These are phyloP conservation scores for Botrytis byssoidea DNA, from an alignment of 2,329 filamentous ascomycete species.

Conservation along the genomic window DNA sequence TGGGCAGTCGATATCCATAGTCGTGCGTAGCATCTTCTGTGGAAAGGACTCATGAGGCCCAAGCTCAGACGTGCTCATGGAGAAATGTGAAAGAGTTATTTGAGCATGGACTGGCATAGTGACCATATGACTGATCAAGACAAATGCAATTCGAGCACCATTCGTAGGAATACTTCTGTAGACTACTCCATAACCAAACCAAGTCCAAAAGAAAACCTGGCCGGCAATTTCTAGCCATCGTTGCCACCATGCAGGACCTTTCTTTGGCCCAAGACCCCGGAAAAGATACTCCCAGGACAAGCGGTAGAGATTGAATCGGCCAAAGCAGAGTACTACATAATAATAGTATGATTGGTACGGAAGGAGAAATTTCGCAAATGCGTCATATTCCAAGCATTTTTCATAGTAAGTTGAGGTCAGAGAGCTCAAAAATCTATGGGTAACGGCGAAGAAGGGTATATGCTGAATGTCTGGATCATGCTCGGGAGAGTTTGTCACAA, in stretches of 20 bases:
- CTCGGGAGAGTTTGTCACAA: constrained; percentile 91
- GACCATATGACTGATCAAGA: constrained; percentile 77
- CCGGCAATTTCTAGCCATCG: constrained; percentile 75
- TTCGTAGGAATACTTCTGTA: constrained; percentile 70
- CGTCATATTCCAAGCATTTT: constrained; percentile 74
- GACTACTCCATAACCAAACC: constrained; percentile 81
- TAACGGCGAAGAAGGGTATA: constrained; percentile 84
- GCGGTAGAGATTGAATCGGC: constrained; percentile 82
- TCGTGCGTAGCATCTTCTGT: constrained; percentile 87
- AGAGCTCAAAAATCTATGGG: constrained; percentile 72
- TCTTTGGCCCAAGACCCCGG: constrained; percentile 65
- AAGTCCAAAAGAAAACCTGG: constrained; percentile 78
- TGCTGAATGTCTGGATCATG: constrained; percentile 96
- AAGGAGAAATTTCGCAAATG: constrained; percentile 66
- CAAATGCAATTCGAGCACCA: constrained; percentile 67
- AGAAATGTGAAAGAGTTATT: constrained; percentile 89
- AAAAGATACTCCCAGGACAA: constrained; percentile 79
- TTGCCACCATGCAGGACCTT: constrained; percentile 80
- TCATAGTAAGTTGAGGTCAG: constrained; percentile 83
- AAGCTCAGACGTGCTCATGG: constrained; percentile 86
- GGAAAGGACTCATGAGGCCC: constrained; percentile 83
- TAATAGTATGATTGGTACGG: constrained; percentile 79
- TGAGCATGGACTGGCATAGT: constrained; percentile 83
- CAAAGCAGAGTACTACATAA: constrained; percentile 76
- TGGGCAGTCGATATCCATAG: constrained; percentile 90